Base-by-base conservation (phyloP, 108 stramenopile species). In the Cylindrotheca fusiformis region DNA sequence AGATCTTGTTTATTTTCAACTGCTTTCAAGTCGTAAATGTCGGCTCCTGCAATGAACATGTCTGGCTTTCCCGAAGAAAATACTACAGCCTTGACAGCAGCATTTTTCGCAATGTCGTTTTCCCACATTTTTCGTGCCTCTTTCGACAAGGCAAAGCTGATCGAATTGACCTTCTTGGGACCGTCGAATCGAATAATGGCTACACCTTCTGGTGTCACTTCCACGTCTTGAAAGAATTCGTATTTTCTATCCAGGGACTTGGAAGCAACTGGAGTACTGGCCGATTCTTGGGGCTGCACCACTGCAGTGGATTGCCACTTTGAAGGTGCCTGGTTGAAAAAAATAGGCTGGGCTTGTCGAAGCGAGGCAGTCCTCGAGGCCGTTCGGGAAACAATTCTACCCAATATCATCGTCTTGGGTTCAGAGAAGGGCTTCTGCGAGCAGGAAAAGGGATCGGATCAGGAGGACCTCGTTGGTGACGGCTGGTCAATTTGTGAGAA, bases 1-100 rank as follows among this genome's bases (percentile, higher is more conserved):
- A 93, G 49, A 32, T 76, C 68, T 59, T 79, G 66, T 62, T 97
- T 96, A 72, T 97, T 82, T 60, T 93, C 79, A 21, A 93, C 68
- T 27, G 77, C 49, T 72, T 94, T 76, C 32, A 97, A 81, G 63
- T 93, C 90, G 65, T 84, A 85, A 76, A 99, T 99, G 71, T 99
- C 99, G 3, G 99, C 99, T 21, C 99, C 99, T 26, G 97, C 99
- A 73, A 99, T 98, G 76, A 97, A 99, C 76, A 93, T 95, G 67
- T 88, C 90, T 6, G 91, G 85, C 67, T 99, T 99, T 46, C 87
- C 93, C 5, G 96, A 97, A 3, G 95, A 77, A 79, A 99, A 96
- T 19, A 99, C 97, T 23, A 95, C 95, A 23, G 93, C 91, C 75
- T 95, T 96, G 60, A 99, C 76, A 26, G 67, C 49, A 0, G 60